phyloP scores from a whole-genome alignment of 768 basidiomycete species.

The Lentinula edodes region DNA sequence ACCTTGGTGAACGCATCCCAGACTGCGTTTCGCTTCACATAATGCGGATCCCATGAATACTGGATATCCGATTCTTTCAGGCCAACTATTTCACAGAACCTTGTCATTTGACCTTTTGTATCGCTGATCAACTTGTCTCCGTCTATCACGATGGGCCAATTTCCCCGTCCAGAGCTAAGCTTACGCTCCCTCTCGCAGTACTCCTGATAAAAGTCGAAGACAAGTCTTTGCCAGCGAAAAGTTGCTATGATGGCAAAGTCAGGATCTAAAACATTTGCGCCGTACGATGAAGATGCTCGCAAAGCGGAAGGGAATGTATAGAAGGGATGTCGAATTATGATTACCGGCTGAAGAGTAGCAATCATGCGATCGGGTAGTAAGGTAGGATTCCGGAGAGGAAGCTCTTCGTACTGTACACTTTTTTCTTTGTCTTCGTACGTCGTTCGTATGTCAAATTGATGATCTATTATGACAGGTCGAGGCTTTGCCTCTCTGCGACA shows the following conservation, averaged over 20 bases:
- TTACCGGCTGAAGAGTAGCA: background rate
- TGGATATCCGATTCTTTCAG: background rate
- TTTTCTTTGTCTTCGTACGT: background rate
- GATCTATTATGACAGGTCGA: background rate
- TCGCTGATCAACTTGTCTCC: background rate
- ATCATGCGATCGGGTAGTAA: background rate
- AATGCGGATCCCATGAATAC: constrained; percentile 4
- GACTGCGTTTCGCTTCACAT: background rate
- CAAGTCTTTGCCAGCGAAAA: background rate
- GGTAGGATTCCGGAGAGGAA: constrained; percentile 4
- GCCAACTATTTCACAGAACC: background rate
- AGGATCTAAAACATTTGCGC: background rate
- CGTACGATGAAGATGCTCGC: background rate
- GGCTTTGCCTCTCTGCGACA: background rate
- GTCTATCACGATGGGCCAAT: constrained; percentile 6
- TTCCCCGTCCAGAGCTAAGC: background rate
- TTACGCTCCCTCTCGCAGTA: background rate
- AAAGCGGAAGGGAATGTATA: background rate
- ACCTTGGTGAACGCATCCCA: background rate
- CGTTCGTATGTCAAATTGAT: background rate
- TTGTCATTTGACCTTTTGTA: background rate
- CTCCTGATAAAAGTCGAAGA: constrained; percentile 2
- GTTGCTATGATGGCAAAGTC: background rate
- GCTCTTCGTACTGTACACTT: background rate
- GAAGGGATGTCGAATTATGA: constrained; percentile 4